Conservation (phyloP, 176 grass and related monocot genomes). For the Dactylis glomerata region DNA sequence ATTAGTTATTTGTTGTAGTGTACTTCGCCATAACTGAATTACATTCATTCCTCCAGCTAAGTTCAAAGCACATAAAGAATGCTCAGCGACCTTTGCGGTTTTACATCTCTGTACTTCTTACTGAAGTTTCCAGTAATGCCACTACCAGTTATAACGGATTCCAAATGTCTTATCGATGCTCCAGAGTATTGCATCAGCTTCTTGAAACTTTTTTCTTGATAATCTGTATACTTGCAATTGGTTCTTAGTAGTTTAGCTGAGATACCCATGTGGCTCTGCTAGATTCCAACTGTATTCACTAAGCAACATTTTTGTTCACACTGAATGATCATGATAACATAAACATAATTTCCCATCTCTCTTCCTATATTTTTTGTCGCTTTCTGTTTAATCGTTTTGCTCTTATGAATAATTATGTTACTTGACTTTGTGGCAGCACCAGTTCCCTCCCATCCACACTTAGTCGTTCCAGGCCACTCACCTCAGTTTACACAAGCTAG, state of each 20-base stretch:
- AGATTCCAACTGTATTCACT: not conserved
- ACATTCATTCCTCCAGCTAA: not conserved
- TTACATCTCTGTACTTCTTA: not conserved
- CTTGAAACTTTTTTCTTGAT: not conserved
- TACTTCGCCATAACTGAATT: not conserved
- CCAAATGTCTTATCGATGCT: not conserved
- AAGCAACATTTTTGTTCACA: constrained; percentile 6
- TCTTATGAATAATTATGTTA: constrained; percentile 7
- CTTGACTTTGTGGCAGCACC: constrained; percentile 47
- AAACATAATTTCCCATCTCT: not conserved
- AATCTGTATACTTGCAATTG: not conserved
- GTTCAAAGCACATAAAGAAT: constrained; percentile 1
- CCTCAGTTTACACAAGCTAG: constrained; percentile 67
- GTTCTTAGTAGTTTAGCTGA: not conserved
- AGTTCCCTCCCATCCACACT: constrained; percentile 56
- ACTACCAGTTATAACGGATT: not conserved
- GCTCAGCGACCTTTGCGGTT: not conserved
- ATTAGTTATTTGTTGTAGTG: not conserved
- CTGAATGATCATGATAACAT: not conserved
- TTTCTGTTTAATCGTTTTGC: not conserved
- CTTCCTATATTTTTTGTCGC: not conserved
- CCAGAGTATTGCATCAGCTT: not conserved
- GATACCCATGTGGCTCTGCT: not conserved
- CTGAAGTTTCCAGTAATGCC: not conserved
- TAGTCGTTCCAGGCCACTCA: constrained; percentile 63